phyloP scores from a whole-genome alignment of 2,329 filamentous ascomycete species.

The Ascochyta clinopodiicola region DNA sequence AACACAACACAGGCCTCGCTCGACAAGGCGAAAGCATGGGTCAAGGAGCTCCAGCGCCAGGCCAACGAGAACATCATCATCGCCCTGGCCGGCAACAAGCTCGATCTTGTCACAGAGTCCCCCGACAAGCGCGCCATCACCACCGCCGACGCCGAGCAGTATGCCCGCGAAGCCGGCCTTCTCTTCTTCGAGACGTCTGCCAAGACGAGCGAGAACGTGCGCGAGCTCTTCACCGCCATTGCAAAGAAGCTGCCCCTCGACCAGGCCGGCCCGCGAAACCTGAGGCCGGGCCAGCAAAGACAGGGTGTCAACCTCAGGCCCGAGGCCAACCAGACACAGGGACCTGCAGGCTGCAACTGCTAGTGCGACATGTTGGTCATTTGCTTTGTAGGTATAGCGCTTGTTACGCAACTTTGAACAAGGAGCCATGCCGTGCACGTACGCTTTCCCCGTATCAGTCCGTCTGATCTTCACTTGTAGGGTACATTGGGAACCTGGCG shows the following conservation, averaged over 20 bases:
- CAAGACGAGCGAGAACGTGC: slow-evolving; percentile 95
- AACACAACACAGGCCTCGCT: slow-evolving; percentile 75
- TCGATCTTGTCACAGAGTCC: slow-evolving; percentile 92
- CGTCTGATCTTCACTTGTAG: slow-evolving; percentile 21
- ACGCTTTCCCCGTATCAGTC: slow-evolving; percentile 14
- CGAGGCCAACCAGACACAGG: slow-evolving; percentile 65
- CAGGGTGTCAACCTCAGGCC: slow-evolving; percentile 72
- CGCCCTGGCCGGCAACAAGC: slow-evolving; percentile 90
- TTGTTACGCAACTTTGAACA: slow-evolving; percentile 9
- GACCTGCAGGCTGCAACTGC: slow-evolving; percentile 68
- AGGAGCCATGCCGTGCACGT: slow-evolving; percentile 10
- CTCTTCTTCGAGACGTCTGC: slow-evolving; percentile 99
- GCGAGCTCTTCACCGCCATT: slow-evolving; percentile 94
- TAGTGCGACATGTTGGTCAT: slow-evolving; percentile 47
- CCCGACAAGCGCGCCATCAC: slow-evolving; percentile 94
- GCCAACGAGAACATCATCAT: slow-evolving; percentile 99
- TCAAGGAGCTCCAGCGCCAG: slow-evolving; percentile 97
- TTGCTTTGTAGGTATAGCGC: slow-evolving; percentile 20
- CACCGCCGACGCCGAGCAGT: slow-evolving; percentile 90
- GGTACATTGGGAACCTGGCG: slow-evolving; percentile 37
- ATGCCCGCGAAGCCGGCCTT: slow-evolving; percentile 89
- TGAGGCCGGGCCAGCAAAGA: slow-evolving; percentile 66
- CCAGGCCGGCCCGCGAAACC: slow-evolving; percentile 89
- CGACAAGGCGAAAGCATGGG: slow-evolving; percentile 99
- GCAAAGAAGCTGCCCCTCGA: slow-evolving; percentile 97